A percentile compares a stretch with the other conserved stretches of the same genome.
phyloP scores from a whole-genome alignment of 108 stramenopile species.

The Schizochytrium sp. region DNA sequence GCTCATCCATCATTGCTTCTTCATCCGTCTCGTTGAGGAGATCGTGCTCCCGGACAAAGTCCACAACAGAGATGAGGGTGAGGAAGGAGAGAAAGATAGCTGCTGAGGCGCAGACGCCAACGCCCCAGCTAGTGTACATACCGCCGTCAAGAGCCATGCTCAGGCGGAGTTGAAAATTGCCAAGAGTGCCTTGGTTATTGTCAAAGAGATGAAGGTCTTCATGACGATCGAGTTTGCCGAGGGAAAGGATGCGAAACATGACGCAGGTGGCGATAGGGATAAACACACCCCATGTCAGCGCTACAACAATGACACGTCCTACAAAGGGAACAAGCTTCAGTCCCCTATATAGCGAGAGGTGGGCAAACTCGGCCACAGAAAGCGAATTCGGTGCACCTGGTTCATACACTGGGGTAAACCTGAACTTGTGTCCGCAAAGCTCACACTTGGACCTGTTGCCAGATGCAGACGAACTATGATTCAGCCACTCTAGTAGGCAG shows the following conservation, averaged over 20 bases:
- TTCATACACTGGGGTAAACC: conserved; percentile 51
- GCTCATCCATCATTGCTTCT: neutral
- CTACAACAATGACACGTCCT: neutral
- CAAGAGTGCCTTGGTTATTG: neutral
- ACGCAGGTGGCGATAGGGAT: conserved; percentile 48
- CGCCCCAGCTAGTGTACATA: conserved; percentile 52
- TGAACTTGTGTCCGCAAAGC: conserved; percentile 59
- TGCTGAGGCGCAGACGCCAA: conserved; percentile 35
- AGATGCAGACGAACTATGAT: conserved; percentile 3
- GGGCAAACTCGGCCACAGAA: neutral
- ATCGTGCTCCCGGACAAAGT: conserved; percentile 55
- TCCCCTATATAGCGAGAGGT: neutral
- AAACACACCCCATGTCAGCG: conserved; percentile 43
- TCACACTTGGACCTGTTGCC: conserved; percentile 31
- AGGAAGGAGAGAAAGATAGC: conserved; percentile 44
- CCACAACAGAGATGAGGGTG: conserved; percentile 37
- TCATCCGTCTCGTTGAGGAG: conserved; percentile 1
- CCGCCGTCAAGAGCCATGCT: conserved; percentile 57
- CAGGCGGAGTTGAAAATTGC: conserved; percentile 24
- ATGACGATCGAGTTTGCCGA: conserved; percentile 28
- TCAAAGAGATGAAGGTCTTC: neutral
- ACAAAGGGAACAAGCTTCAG: neutral
- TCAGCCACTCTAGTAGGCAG: conserved; percentile 54
- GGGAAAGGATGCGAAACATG: conserved; percentile 54
- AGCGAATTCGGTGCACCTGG: conserved; percentile 27